Conservation (phyloP, 192 early-diverging fungal species). For the Linderina pennispora region DNA sequence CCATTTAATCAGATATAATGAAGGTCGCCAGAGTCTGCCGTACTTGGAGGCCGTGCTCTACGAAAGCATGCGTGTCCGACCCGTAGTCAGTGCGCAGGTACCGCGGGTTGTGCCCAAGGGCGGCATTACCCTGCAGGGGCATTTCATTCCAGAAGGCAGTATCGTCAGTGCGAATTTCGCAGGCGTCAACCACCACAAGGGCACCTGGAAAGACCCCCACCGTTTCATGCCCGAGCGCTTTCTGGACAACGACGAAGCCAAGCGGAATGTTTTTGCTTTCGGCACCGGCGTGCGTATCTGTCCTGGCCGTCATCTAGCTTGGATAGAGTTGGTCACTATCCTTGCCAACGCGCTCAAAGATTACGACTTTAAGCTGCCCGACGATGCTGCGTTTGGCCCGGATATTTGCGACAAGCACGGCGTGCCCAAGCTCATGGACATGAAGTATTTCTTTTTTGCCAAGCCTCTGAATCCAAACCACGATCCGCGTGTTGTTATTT, state of each 20-base stretch:
- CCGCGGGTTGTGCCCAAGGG: conserved; percentile 1
- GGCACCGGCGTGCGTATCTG: conserved; percentile 23
- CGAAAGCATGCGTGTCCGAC: conserved; percentile 21
- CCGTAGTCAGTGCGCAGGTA: conserved; percentile 19
- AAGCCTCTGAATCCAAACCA: too few species aligned
- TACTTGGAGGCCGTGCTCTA: conserved; percentile 27
- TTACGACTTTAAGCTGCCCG: too few species aligned
- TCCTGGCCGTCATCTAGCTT: conserved; percentile 26
- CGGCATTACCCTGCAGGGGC: conserved; percentile 7
- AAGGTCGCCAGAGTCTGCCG: conserved; percentile 1
- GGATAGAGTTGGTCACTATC: conserved; percentile 20
- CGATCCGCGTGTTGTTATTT: too few species aligned
- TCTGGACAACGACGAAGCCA: conserved; percentile 5
- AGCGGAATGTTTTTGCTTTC: conserved; percentile 27
- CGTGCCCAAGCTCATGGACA: too few species aligned
- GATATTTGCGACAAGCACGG: too few species aligned
- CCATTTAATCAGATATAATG: not conserved
- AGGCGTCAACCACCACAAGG: too few species aligned
- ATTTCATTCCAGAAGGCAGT: conserved; percentile 14
- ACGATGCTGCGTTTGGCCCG: conserved; percentile 2
- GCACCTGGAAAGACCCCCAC: conserved; percentile 17
- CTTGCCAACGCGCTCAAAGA: conserved; percentile 18
- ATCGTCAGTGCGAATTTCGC: too few species aligned
- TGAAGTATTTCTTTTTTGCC: too few species aligned
- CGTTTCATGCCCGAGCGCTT: conserved; percentile 11